phyloP scores from a whole-genome alignment of 2,329 filamentous ascomycete genomes.

The Allantophomopsis lycopodina region DNA sequence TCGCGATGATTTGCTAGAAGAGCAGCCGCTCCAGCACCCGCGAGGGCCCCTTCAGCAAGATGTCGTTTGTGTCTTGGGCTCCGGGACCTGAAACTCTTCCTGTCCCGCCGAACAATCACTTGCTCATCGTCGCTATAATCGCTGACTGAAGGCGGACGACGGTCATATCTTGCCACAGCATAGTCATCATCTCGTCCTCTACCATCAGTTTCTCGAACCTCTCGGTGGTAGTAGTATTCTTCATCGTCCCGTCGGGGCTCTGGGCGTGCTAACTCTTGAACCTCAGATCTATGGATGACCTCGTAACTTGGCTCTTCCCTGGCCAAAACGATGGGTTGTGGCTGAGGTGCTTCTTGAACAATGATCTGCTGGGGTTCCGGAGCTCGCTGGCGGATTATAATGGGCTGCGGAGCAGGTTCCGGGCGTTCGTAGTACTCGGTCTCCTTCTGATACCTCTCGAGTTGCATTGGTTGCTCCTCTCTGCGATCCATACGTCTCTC shows the following conservation, averaged over 20 bases:
- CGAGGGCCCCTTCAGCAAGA: conserved; percentile 49
- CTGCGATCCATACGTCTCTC: conserved; percentile 10
- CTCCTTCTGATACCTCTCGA: conserved; percentile 47
- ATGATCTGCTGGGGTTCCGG: conserved; percentile 45
- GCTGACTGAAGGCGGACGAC: conserved; percentile 17
- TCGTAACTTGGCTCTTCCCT: conserved; percentile 10
- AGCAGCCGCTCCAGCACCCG: conserved; percentile 48
- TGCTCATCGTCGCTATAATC: conserved; percentile 31
- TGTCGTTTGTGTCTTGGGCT: conserved; percentile 41
- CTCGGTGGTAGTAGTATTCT: conserved; percentile 21
- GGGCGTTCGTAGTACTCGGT: conserved; percentile 45
- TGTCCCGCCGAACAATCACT: conserved; percentile 33
- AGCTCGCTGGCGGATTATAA: conserved; percentile 41
- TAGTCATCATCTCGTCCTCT: conserved; percentile 11
- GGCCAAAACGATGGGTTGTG: conserved; percentile 32
- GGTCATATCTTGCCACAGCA: conserved; percentile 21
- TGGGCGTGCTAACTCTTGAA: conserved; percentile 8
- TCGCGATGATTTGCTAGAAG: conserved; percentile 39
- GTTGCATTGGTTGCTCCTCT: conserved; percentile 23
- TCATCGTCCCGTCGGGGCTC: conserved; percentile 16
- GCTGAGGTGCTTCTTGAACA: conserved; percentile 39
- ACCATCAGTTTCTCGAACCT: conserved; percentile 13
- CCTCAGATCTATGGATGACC: conserved; percentile 10
- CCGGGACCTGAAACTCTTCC: conserved; percentile 22
- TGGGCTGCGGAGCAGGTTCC: conserved; percentile 32